A percentile compares a stretch with the other conserved stretches of the same genome.
Evolutionary conservation across 805 yeast genomes (phyloP).

Genomic region (Kodamaea neixiangensis): DNA sequence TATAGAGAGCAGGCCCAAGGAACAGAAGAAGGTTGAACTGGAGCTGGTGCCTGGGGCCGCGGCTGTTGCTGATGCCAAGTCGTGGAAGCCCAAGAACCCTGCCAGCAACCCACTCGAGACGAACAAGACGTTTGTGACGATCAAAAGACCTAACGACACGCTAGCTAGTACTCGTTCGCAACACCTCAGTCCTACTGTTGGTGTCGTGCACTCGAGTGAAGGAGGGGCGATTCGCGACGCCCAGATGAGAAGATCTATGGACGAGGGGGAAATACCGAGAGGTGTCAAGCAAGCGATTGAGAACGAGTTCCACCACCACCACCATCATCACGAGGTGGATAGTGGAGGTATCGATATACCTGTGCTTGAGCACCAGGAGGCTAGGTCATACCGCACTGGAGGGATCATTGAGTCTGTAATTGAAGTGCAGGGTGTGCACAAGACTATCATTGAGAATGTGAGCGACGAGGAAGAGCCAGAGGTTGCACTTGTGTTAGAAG

Average conservation of each 20-base stretch:
- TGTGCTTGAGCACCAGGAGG: constrained; percentile 31
- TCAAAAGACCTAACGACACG: constrained; percentile 52
- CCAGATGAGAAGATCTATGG: constrained; percentile 9
- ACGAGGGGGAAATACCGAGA: constrained; percentile 5
- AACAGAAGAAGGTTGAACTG: neutral
- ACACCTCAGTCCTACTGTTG: constrained; percentile 16
- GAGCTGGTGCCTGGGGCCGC: constrained; percentile 8
- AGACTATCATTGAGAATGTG: constrained; percentile 77
- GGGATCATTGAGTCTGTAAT: constrained; percentile 81
- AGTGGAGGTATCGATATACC: neutral
- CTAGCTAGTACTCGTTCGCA: neutral
- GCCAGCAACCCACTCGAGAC: constrained; percentile 73
- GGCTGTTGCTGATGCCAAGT: constrained; percentile 21
- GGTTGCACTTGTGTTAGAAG: constrained; percentile 10
- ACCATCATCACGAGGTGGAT: neutral
- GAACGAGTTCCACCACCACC: constrained; percentile 4
- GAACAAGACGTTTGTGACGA: constrained; percentile 63
- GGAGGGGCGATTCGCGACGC: constrained; percentile 42
- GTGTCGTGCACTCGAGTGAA: constrained; percentile 47
- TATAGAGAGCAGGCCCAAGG: constrained; percentile 9
- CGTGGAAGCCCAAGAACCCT: constrained; percentile 58
- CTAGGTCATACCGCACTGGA: constrained; percentile 48
- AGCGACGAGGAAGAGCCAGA: constrained; percentile 44
- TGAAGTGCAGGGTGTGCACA: constrained; percentile 80
- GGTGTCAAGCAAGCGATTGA: neutral